Evolutionary conservation across 306 rosid species (phyloP), one percentile per base, ranked within the genome.

Genomic region (Acmispon strigosus): DNA sequence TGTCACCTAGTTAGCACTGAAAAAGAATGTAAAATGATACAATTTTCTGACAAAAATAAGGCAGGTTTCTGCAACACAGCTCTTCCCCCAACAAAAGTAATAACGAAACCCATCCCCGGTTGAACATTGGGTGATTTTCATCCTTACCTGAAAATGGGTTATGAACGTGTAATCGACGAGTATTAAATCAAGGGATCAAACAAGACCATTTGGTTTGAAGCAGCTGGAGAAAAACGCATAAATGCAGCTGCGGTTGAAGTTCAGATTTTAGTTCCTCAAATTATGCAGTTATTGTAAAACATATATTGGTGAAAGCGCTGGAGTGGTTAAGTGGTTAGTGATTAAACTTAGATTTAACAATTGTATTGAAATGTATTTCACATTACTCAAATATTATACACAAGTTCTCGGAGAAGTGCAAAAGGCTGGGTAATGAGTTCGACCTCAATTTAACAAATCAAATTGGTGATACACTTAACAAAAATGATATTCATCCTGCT

Each of bases 401-500:
- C 86, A 70, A 65, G 78, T 74, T 68, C 65, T 20, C 55, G 4
- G 41, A 51, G 52, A 66, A 51, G 52, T 73, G 52, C 52, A 73
- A 43, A 79, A 52, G 6, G 8, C 51, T 36, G 67, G 41, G 60
- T 27, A 29, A 66, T 53, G 61, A 51, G 47, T 60, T 77, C 67
- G 44, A 42, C 36, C 27, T 42, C 13, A 58, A 60, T 19, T 57
- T 69, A 76, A 60, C 68, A 56, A n/a, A 82, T 61, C 69, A 65
- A 74, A 69, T 70, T 29, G 69, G 22, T 24, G 57, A 69, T 75
- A 77, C 76, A 75, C 18, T 52, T 8, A 4, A 70, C 62, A 34
- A 55, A 74, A 52, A 69, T 18, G 43, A 55, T 60, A 77, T 70
- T 92, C 87, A 93, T 41, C 88, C 93, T 22, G 97, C 73, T 73